These are phyloP conservation scores for Otatea glauca DNA, from an alignment of 176 grass and related monocot species.

Conservation along the genomic window DNA sequence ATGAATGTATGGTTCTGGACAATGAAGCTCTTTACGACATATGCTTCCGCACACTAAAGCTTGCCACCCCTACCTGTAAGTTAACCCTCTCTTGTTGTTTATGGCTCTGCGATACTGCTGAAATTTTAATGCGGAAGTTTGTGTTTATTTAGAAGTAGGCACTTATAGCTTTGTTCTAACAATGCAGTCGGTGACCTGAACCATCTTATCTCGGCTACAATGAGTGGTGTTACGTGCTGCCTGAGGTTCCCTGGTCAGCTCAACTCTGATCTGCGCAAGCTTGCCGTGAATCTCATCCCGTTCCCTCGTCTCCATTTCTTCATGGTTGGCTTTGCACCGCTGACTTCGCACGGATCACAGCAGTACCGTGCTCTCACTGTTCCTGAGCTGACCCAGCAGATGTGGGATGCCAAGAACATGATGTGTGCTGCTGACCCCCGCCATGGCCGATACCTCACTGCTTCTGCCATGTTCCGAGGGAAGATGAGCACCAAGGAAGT, in stretches of 20 bases:
- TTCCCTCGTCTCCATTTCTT: constrained; percentile 97
- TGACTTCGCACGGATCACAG: constrained; percentile 78
- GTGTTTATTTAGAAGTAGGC: not conserved
- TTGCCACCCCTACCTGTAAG: constrained; percentile 85
- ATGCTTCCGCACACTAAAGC: constrained; percentile 94
- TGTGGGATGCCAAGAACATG: constrained; percentile 98
- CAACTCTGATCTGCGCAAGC: constrained; percentile 87
- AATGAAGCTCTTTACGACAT: constrained; percentile 93
- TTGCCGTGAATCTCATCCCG: constrained; percentile 85
- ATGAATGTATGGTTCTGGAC: constrained; percentile 96
- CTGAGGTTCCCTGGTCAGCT: constrained; percentile 89
- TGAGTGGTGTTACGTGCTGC: constrained; percentile 90
- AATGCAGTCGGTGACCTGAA: constrained; percentile 83
- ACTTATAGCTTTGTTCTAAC: constrained; percentile 30
- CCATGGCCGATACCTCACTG: constrained; percentile 85
- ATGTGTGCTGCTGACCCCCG: constrained; percentile 89
- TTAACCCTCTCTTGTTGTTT: not conserved
- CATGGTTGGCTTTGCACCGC: constrained; percentile 85
- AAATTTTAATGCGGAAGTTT: not conserved
- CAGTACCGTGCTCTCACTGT: constrained; percentile 81
- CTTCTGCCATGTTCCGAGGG: constrained; percentile 87
- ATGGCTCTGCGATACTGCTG: not conserved
- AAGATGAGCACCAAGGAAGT: constrained; percentile 99
- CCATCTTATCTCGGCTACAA: constrained; percentile 87
- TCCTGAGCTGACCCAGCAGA: constrained; percentile 89